Conservation (phyloP, 2,329 filamentous ascomycete genomes). For the Fusarium sp. region DNA sequence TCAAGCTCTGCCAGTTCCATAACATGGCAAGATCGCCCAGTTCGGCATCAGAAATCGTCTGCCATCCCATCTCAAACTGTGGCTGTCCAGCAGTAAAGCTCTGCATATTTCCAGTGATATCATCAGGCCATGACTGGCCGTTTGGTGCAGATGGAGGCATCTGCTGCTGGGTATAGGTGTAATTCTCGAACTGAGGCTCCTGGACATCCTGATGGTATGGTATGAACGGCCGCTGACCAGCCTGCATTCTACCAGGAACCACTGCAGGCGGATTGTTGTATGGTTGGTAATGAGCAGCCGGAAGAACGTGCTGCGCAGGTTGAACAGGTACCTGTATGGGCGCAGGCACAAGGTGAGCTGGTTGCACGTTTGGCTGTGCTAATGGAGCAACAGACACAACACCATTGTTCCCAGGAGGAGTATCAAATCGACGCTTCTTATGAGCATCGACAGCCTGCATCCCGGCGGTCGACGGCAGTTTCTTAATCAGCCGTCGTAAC, state of each 20-base stretch:
- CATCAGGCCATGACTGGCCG: not conserved
- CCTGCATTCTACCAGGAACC: not conserved
- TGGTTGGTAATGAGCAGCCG: not conserved
- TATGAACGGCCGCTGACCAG: not conserved
- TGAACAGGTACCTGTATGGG: not conserved
- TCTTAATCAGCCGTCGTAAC: constrained; percentile 28
- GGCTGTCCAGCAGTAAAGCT: not conserved
- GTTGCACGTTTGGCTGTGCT: not conserved
- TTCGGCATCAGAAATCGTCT: constrained; percentile 19
- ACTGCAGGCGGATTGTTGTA: not conserved
- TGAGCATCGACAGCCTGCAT: constrained; percentile 2
- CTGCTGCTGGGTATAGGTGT: not conserved
- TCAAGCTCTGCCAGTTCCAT: constrained; percentile 32
- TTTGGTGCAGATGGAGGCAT: not conserved
- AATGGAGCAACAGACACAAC: not conserved
- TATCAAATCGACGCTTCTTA: constrained; percentile 19
- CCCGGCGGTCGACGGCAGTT: constrained; percentile 8
- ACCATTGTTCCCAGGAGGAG: not conserved
- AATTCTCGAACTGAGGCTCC: not conserved
- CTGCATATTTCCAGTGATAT: not conserved
- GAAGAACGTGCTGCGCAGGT: fast-evolving
- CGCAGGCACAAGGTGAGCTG: not conserved
- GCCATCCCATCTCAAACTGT: constrained; percentile 5
- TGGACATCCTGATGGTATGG: not conserved
- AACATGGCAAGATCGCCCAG: constrained; percentile 24